Evolutionary conservation across 1,139 yeast species (phyloP), one percentile per base, ranked within the genome.

Genomic region (Zygosaccharomyces sapae): DNA sequence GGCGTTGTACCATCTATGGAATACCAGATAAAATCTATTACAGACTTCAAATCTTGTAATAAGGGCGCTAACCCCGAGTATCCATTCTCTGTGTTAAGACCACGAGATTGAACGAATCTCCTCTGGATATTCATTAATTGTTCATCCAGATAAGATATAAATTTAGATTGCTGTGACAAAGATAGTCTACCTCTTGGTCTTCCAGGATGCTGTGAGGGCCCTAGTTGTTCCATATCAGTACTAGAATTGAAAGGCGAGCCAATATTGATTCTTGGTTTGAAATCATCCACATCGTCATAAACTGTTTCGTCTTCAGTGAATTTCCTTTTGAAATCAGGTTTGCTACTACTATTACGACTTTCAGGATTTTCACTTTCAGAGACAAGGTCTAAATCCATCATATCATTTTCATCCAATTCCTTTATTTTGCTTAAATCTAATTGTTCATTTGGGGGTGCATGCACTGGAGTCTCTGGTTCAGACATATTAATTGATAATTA

Each of bases 81-180:
- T 1, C 72, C 73, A 33, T 48, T 50, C 24, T 55, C 54, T 8
- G 69, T 73, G 2, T 81, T 74, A 50, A 82, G 73, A 1, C 66
- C 67, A 41, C 67, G 53, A 43, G 80, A 73, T 59, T 82, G 85
- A 27, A 87, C 80, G 57, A 78, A 85, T 52, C 70, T 73, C 41
- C 94, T 69, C 55, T 84, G 89, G 2, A 86, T 72, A 18, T 68
- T 66, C 53, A 83, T 68, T 31, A 85, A 65, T 50, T 75, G 69
- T 4, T 73, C 77, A 58, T 87, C 95, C 10, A 84, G 64, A 56
- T 80, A 83, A 38, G 75, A 74, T 38, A 81, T 68, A 46, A 86
- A 70, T 55, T 76, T 75, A 49, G 83, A 77, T 58, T 83, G 86
- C 62, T 86, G 92, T 1, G 70, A 54, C 44, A 63, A 61, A 0